Percentiles rank a stretch among this genome's conserved stretches.
phyloP scores from a whole-genome alignment of 2,329 filamentous ascomycete genomes.

The Endoconidiophora polonica region DNA sequence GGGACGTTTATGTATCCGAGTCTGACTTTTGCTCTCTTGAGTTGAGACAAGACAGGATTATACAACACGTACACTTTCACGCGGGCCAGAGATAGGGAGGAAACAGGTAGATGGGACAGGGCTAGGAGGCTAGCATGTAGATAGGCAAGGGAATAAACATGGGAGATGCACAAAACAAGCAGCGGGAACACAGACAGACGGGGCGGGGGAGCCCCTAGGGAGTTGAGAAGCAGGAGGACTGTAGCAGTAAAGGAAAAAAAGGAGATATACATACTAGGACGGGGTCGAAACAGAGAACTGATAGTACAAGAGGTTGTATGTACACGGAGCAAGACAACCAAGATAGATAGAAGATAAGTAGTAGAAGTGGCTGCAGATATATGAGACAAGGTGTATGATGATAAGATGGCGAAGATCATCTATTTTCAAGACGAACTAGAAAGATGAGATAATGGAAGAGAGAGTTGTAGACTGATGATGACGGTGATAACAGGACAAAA shows the following conservation, averaged over 20 bases:
- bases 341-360: conserved; percentile 1
- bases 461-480: neutral
- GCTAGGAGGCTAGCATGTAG: too few relatives aligned
- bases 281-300: neutral
- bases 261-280: neutral
- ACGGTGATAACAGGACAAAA: neutral
- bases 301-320: neutral
- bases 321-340: neutral
- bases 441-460: neutral
- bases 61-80: too few relatives aligned
- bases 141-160: too few relatives aligned
- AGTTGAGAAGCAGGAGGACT: conserved; percentile 1
- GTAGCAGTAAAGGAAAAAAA: conserved; percentile 1
- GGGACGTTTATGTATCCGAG: too few relatives aligned
- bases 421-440: neutral
- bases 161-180: too few relatives aligned
- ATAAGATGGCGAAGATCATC: neutral
- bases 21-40: too few relatives aligned
- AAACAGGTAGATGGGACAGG: too few relatives aligned
- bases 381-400: neutral
- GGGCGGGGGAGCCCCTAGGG: conserved; percentile 4
- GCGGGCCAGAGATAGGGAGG: too few relatives aligned
- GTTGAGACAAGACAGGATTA: too few relatives aligned
- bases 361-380: neutral
- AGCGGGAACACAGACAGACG: neutral